Percentiles rank a stretch among this genome's conserved stretches.
Evolutionary conservation across 257 asterid genomes (phyloP).

Genomic region (Fraxinus pennsylvanica): DNA sequence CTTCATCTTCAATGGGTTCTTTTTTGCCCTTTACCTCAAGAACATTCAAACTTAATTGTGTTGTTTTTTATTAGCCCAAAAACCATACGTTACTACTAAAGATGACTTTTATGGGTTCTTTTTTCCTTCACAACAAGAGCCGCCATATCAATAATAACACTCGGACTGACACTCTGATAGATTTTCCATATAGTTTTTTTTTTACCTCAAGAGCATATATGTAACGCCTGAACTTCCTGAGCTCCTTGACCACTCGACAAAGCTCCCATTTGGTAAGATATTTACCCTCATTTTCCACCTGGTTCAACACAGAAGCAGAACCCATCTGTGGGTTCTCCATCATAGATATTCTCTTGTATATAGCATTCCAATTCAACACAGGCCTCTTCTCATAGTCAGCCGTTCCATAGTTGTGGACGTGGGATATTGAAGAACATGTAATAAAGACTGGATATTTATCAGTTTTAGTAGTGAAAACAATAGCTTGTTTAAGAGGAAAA

Average conservation of each 20-base stretch:
- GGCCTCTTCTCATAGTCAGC: slow-evolving; percentile 63
- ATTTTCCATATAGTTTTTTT: background rate
- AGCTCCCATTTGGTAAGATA: slow-evolving; percentile 73
- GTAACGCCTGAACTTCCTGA: slow-evolving; percentile 75
- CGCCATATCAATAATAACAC: background rate
- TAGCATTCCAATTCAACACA: slow-evolving; percentile 55
- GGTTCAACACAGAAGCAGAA: slow-evolving; percentile 65
- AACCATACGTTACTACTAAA: background rate
- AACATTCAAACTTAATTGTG: background rate
- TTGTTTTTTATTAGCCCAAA: background rate
- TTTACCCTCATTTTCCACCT: slow-evolving; percentile 69
- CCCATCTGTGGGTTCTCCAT: slow-evolving; percentile 49
- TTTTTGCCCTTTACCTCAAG: background rate
- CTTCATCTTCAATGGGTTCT: background rate
- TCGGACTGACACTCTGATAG: background rate
- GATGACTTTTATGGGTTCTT: background rate
- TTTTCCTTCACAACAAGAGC: background rate
- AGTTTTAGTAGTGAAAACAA: slow-evolving; percentile 28
- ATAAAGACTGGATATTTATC: slow-evolving; percentile 36
- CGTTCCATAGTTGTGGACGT: slow-evolving; percentile 59
- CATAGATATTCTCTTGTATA: slow-evolving; percentile 61
- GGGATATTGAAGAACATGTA: slow-evolving; percentile 57
- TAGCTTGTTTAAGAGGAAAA: slow-evolving; percentile 36
- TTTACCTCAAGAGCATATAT: slow-evolving; percentile 79
- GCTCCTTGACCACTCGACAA: slow-evolving; percentile 71